Evolutionary conservation across 306 rosid genomes (phyloP).

Genomic region (Lathyrus aphaca): DNA sequence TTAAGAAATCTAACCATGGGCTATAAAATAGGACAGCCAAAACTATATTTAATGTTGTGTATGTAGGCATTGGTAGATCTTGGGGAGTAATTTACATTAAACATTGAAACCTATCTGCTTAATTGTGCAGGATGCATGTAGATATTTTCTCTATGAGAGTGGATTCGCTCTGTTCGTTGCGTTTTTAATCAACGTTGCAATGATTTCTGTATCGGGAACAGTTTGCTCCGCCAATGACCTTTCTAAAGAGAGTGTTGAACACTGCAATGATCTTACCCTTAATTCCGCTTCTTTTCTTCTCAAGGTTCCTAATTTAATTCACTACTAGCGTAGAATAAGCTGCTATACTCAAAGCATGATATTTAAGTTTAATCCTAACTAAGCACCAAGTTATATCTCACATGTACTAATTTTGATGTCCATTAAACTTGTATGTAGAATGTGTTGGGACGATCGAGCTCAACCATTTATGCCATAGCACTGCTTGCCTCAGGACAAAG

Average conservation of each 20-base stretch:
- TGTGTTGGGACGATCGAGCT: constrained; percentile 83
- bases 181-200: constrained; percentile 74
- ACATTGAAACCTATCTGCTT: background rate
- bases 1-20: background rate
- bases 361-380: background rate
- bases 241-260: constrained; percentile 34
- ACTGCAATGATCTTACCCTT: constrained; percentile 66
- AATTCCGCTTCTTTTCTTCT: constrained; percentile 84
- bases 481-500: constrained; percentile 93
- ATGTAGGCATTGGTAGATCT: background rate
- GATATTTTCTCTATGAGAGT: constrained; percentile 71
- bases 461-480: constrained; percentile 79
- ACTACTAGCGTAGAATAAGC: background rate
- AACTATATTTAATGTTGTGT: background rate
- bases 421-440: constrained; percentile 45
- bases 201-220: constrained; percentile 75
- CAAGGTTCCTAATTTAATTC: constrained; percentile 51
- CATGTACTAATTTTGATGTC: background rate
- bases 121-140: constrained; percentile 75
- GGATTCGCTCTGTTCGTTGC: constrained; percentile 81
- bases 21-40: background rate
- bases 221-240: constrained; percentile 55
- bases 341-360: background rate
- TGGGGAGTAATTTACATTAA: background rate
- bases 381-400: constrained; percentile 12